Evolutionary conservation across 331 rosid genomes (phyloP), one percentile per base, ranked within the genome.

Genomic region (Acacia pycnantha): DNA sequence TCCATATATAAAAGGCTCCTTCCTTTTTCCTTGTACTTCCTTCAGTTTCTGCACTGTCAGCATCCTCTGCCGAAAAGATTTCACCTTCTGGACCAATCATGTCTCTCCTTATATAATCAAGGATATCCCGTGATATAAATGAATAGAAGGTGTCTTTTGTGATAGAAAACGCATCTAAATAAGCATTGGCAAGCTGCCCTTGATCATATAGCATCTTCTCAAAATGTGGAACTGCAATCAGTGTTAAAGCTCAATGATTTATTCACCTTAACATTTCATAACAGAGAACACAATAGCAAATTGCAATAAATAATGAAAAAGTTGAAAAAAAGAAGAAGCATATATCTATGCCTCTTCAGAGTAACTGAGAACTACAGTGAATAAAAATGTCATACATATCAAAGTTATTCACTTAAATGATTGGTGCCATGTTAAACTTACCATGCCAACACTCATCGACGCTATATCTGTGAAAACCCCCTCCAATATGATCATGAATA

Each of bases 361-460:
- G 24, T 13, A 29, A 74, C 65, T 72, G 53, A n/a, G 81, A 76
- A 74, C 58, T 73, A 67, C 40, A 62, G 50, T 29, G 43, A 26
- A 74, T 33, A 80, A 68, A 74, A 76, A 74, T 16, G 51, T 68
- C 74, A 74, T 18, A 70, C 31, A 79, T 53, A 19, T 71, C 47
- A 62, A 65, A 75, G 75, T 66, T 79, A 82, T 70, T 51, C 37
- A 54, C 74, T 53, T 31, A 84, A 81, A 78, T 83, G 26, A 54
- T 35, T 37, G 31, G 43, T 53, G 73, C 81, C 37, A 85, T 53
- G 66, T 40, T 77, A 81, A 82, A 88, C 90, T 83, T 73, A 95
- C 98, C 98, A 79, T 95, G 98, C 98, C 98, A 95, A 87, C 97
- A 89, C 89, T 93, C 98, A 67, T 95, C 98, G 68, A 95, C 98